Conservation (phyloP, 169 alveolate species). For the Babesia gibsoni region DNA sequence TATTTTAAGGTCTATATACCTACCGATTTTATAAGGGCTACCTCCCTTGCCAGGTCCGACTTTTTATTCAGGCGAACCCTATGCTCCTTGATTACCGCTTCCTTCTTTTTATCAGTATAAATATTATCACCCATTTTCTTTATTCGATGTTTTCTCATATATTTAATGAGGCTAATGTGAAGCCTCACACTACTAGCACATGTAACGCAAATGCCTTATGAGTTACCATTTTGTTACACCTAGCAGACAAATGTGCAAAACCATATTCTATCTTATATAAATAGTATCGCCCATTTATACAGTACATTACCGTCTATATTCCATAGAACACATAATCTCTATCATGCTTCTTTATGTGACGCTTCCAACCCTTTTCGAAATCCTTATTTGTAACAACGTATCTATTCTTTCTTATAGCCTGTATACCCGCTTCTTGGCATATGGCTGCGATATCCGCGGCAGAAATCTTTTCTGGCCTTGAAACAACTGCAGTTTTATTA, state of each 20-base stretch:
- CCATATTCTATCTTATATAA: no score
- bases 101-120: conserved; percentile 28
- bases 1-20: background rate
- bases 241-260: no score
- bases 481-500: conserved; percentile 75
- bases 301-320: conserved; percentile 33
- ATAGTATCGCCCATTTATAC: background rate
- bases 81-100: conserved; percentile 52
- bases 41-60: conserved; percentile 54
- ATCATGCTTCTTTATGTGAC: conserved; percentile 91
- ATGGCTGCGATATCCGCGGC: conserved; percentile 99
- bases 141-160: no score
- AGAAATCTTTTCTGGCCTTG: conserved; percentile 96
- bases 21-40: conserved; percentile 38
- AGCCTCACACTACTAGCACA: no score
- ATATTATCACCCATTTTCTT: conserved; percentile 24
- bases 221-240: no score
- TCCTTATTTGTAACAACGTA: conserved; percentile 93
- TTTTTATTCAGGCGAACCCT: conserved; percentile 26
- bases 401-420: conserved; percentile 97
- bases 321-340: conserved; percentile 91
- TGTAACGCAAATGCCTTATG: no score
- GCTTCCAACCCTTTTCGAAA: conserved; percentile 96
- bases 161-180: no score
- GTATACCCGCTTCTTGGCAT: conserved; percentile 99